A percentile compares a stretch with the other conserved stretches of the same genome.
These are phyloP conservation scores for Ogataea hybrid DNA, from an alignment of 1,139 yeast genomes.

Conservation along the genomic window DNA sequence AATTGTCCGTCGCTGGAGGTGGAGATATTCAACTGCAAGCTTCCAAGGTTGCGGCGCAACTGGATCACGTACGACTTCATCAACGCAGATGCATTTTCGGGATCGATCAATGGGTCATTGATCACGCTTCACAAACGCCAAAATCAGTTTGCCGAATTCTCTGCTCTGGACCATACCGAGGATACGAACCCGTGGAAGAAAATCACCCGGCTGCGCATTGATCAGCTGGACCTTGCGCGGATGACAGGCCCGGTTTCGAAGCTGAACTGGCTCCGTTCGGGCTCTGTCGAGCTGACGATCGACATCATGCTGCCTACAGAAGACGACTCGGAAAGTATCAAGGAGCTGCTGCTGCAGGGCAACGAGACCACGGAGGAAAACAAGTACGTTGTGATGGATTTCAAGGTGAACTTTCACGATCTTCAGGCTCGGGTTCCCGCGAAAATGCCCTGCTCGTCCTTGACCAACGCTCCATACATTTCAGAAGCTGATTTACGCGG, in stretches of 20 bases:
- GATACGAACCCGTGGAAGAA: slow-evolving; percentile 46
- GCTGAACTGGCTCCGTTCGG: slow-evolving; percentile 70
- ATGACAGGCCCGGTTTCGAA: slow-evolving; percentile 38
- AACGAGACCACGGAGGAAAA: slow-evolving; percentile 20
- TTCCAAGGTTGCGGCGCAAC: slow-evolving; percentile 57
- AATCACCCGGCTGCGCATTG: slow-evolving; percentile 60
- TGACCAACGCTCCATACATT: slow-evolving; percentile 53
- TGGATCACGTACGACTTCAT: slow-evolving; percentile 63
- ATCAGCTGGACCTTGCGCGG: slow-evolving; percentile 55
- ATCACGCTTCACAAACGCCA: slow-evolving; percentile 70
- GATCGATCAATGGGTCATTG: slow-evolving; percentile 70
- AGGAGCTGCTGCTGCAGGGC: slow-evolving; percentile 2
- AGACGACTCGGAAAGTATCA: slow-evolving; percentile 23
- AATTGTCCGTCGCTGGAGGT: slow-evolving; percentile 43
- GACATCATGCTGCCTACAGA: slow-evolving; percentile 66
- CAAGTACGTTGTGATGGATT: slow-evolving; percentile 64
- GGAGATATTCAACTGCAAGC: slow-evolving; percentile 61
- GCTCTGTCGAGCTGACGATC: slow-evolving; percentile 66
- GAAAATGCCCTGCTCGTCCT: slow-evolving; percentile 49
- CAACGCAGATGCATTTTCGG: slow-evolving; percentile 67
- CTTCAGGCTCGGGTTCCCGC: slow-evolving; percentile 57
- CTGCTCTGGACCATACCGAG: slow-evolving; percentile 27
- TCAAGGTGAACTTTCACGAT: slow-evolving; percentile 60
- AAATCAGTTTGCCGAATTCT: slow-evolving; percentile 41
- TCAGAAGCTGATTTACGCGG: slow-evolving; percentile 60